Evolutionary conservation across 768 basidiomycete species (phyloP).

Genomic region (Chalciporus chontae): DNA sequence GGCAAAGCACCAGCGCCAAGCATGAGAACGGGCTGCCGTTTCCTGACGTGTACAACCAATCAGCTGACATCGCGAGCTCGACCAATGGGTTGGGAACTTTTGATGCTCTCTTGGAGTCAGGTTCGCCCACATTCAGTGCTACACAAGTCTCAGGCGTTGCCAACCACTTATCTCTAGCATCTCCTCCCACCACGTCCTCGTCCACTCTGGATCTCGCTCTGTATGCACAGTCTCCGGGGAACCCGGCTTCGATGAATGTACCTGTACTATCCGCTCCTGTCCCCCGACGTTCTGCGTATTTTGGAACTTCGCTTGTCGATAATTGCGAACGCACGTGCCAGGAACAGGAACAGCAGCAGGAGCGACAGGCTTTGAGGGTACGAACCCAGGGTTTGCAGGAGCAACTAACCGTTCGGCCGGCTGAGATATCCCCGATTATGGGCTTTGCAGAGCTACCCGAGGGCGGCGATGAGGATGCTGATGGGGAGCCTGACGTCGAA

Average conservation of each 20-base stretch:
- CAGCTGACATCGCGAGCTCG: constrained; percentile 22
- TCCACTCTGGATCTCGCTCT: constrained; percentile 23
- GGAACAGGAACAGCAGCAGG: constrained; percentile 36
- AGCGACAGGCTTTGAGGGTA: constrained; percentile 28
- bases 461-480: constrained; percentile 34
- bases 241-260: constrained; percentile 18
- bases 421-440: constrained; percentile 32
- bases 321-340: constrained; percentile 36
- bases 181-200: constrained; percentile 16
- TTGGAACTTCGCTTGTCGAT: constrained; percentile 28
- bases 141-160: neutral
- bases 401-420: constrained; percentile 31
- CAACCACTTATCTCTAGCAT: constrained; percentile 13
- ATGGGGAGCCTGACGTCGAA: constrained; percentile 30
- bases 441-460: constrained; percentile 28
- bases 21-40: constrained; percentile 27
- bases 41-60: constrained; percentile 24
- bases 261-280: constrained; percentile 31
- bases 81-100: constrained; percentile 20
- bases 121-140: constrained; percentile 19
- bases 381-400: constrained; percentile 31
- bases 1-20: constrained; percentile 23
- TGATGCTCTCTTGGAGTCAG: constrained; percentile 25
- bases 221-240: constrained; percentile 17
- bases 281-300: constrained; percentile 32